These are phyloP conservation scores for Coniochaeta sp. DNA, from an alignment of 2,329 filamentous ascomycete species.

Conservation along the genomic window DNA sequence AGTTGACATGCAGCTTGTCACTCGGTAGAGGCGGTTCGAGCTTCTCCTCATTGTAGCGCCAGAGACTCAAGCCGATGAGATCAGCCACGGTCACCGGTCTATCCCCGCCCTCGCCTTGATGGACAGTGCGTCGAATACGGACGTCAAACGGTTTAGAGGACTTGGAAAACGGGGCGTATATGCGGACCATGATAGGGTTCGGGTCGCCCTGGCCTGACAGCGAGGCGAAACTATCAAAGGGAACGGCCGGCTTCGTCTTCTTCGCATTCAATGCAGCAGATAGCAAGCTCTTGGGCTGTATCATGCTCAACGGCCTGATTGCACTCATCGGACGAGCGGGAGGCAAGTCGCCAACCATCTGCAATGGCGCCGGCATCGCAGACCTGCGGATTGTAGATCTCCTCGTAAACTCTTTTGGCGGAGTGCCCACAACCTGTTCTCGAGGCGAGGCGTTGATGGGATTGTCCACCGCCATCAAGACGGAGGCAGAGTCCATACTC, in stretches of 20 bases:
- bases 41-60: constrained; percentile 72
- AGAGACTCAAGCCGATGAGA: constrained; percentile 73
- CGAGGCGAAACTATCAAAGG: constrained; percentile 69
- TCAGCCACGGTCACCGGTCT: constrained; percentile 67
- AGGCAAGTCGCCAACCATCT: constrained; percentile 58
- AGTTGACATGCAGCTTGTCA: constrained; percentile 69
- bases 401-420: constrained; percentile 51
- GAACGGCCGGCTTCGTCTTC: constrained; percentile 60
- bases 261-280: constrained; percentile 68
- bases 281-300: constrained; percentile 63
- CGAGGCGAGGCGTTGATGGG: constrained; percentile 47
- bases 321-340: constrained; percentile 62
- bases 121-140: constrained; percentile 60
- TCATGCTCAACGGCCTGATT: constrained; percentile 58
- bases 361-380: constrained; percentile 45
- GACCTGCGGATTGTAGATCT: constrained; percentile 59
- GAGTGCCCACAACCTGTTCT: constrained; percentile 55
- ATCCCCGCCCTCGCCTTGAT: constrained; percentile 56
- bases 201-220: constrained; percentile 73
- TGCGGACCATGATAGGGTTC: constrained; percentile 67
- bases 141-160: constrained; percentile 63
- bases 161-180: constrained; percentile 67
- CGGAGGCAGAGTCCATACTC: constrained; percentile 64
- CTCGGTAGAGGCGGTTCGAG: constrained; percentile 57
- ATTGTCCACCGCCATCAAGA: constrained; percentile 58